phyloP scores from a whole-genome alignment of 2,329 filamentous ascomycete genomes.

The Aspergillus sp. region DNA sequence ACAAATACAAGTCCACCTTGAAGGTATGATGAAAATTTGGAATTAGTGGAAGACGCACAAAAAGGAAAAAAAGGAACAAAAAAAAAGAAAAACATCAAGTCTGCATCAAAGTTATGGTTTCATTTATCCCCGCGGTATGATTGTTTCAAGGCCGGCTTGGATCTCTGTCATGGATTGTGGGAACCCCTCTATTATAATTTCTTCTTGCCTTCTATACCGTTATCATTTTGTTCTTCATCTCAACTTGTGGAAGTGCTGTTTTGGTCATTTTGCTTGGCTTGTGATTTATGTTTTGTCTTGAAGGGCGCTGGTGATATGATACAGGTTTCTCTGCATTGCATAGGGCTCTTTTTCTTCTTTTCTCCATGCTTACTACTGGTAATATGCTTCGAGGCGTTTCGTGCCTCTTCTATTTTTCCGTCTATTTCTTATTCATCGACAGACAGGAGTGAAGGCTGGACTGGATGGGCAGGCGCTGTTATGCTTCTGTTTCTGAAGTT shows the following conservation, averaged over 20 bases:
- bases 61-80: neutral
- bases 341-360: constrained; percentile 7
- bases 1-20: neutral
- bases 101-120: neutral
- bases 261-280: neutral
- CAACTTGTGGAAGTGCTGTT: constrained; percentile 10
- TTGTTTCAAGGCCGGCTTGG: neutral
- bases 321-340: constrained; percentile 15
- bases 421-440: too few relatives aligned
- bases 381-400: constrained; percentile 29
- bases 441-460: too few relatives aligned
- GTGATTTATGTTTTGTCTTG: constrained; percentile 15
- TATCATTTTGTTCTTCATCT: constrained; percentile 8
- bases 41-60: neutral
- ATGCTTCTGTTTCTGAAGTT: neutral
- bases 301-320: constrained; percentile 20
- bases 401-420: constrained; percentile 22
- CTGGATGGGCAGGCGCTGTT: neutral
- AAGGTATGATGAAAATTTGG: neutral
- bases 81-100: too few relatives aligned
- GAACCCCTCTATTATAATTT: constrained; percentile 2
- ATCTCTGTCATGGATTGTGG: neutral
- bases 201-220: constrained; percentile 3
- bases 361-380: constrained; percentile 2
- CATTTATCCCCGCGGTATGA: constrained; percentile 1